A percentile compares a stretch with the other conserved stretches of the same genome.
These are phyloP conservation scores for Mycena sp. DNA, from an alignment of 1,284 basidiomycete species.

Conservation along the genomic window DNA sequence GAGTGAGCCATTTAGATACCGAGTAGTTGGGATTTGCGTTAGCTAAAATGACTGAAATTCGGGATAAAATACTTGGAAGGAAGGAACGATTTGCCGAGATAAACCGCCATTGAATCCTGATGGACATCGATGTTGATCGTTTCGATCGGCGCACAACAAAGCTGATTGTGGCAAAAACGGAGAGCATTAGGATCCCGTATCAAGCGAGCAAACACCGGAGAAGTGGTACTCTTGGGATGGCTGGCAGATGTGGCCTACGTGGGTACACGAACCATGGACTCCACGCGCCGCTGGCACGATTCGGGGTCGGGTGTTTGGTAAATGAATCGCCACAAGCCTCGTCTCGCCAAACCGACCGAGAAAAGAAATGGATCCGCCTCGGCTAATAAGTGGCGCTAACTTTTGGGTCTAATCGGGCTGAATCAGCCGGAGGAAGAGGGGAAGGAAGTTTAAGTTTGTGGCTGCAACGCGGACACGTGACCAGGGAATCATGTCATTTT, in stretches of 20 bases:
- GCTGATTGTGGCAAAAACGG: too few species aligned
- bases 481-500: background rate
- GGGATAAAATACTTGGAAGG: background rate
- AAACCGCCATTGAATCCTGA: too few species aligned
- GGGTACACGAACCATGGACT: too few species aligned
- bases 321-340: background rate
- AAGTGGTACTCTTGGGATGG: too few species aligned
- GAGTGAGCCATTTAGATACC: conserved; percentile 5
- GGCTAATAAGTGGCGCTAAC: conserved; percentile 17
- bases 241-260: too few species aligned
- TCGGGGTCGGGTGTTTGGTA: conserved; percentile 11
- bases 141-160: too few species aligned
- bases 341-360: background rate
- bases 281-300: background rate
- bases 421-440: background rate
- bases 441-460: background rate
- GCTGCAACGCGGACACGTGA: conserved; percentile 12
- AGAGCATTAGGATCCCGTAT: too few species aligned
- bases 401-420: background rate
- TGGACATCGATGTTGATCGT: too few species aligned
- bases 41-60: conserved; percentile 19
- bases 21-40: conserved; percentile 20
- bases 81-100: too few species aligned
- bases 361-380: conserved; percentile 11
- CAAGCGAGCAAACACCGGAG: too few species aligned